Evolutionary conservation across 169 alveolate species (phyloP), one percentile per base, ranked within the genome.

Genomic region (Eimeria maxima): DNA sequence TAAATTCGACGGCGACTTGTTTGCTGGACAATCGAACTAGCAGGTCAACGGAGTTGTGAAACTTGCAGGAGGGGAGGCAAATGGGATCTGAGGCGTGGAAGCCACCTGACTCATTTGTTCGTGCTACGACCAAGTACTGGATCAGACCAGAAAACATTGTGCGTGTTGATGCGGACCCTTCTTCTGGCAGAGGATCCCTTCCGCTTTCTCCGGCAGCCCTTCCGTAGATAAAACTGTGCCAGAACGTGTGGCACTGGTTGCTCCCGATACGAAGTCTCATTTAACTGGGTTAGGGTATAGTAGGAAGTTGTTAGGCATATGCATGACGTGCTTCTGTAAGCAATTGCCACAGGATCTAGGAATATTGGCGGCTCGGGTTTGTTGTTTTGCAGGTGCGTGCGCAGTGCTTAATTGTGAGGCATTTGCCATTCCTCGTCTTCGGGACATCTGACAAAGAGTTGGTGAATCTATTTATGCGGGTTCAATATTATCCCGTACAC

Each of bases 101-200:
- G 53, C 98, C 98, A 38, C 98, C 98, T 0, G 98, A 97, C 11
- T 97, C 98, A 20, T 97, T 97, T 71, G 97, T 96, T 88, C 95
- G 98, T 47, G 95, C 87, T 18, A 97, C 98, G 18, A 97, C 98
- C 8, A 97, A 97, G 92, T 97, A 97, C 95, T 96, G 97, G 97
- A 95, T 97, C 24, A 96, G 97, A 83, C 97, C 97, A 53, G 97
- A 97, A 55, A 96, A 97, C 90, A 97, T 97, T 44, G 95, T 91
- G 67, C 55, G 95, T 78, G 69, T 45, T 3, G 47, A 7, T 16
- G 10, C 1, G 53, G 18, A 29, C 24, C n/a, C 45, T 10, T 47
- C 47, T 38, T 0, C 83, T 24, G 47, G 14, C 16, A 73, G 33
- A 38, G 83, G 29, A 18, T 33, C 24, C 5, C 83, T 73, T 38